phyloP scores from a whole-genome alignment of 495 filamentous ascomycete genomes.

The Penicillium herquei region DNA sequence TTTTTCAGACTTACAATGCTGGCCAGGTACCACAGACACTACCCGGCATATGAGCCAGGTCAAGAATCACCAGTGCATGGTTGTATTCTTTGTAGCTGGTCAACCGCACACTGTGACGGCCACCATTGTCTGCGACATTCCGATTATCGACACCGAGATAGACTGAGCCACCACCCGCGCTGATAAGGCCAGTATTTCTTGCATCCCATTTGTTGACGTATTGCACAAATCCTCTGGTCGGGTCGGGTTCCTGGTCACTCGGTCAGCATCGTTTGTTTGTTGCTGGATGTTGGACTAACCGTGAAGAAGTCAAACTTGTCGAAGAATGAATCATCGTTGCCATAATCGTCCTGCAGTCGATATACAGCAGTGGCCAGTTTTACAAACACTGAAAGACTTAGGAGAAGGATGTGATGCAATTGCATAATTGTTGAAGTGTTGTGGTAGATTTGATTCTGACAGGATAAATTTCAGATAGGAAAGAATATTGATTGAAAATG shows the following conservation, averaged over 20 bases:
- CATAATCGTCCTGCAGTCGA: conserved; percentile 2
- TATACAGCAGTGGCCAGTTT: conserved; percentile 38
- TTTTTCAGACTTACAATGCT: conserved; percentile 31
- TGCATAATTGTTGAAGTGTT: conserved; percentile 31
- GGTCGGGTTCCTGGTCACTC: conserved; percentile 43
- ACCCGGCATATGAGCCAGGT: conserved; percentile 57
- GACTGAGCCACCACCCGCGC: conserved; percentile 39
- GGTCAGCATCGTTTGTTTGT: not conserved
- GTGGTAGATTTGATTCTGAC: too few species aligned
- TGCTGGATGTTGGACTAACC: not conserved
- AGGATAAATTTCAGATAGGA: too few species aligned
- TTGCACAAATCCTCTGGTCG: conserved; percentile 67
- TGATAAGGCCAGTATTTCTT: conserved; percentile 51
- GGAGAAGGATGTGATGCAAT: conserved; percentile 35
- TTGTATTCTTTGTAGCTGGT: conserved; percentile 52
- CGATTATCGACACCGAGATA: conserved; percentile 44
- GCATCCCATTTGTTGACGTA: conserved; percentile 57
- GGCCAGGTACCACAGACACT: conserved; percentile 60
- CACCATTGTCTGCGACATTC: conserved; percentile 33
- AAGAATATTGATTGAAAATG: too few species aligned
- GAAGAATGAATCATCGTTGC: conserved; percentile 40
- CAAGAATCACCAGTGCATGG: conserved; percentile 59
- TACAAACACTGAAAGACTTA: conserved; percentile 34
- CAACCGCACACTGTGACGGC: conserved; percentile 57
- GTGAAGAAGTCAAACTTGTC: conserved; percentile 52